Conservation (phyloP, 2,329 filamentous ascomycete genomes). For the Talaromyces sp. region DNA sequence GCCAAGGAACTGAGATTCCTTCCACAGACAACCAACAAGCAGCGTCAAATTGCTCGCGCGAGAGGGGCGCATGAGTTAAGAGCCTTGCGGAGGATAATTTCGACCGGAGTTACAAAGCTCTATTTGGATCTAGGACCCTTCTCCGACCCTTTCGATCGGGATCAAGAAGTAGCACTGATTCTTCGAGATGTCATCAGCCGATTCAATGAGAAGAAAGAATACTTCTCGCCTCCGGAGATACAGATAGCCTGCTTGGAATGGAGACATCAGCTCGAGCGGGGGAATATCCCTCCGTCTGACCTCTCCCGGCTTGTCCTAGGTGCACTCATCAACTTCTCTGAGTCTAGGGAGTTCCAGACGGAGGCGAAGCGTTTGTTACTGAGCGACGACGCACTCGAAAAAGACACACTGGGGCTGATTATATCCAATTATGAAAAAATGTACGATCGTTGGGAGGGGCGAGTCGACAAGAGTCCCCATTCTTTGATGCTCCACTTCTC, state of each 20-base stretch:
- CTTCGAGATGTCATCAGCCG: neutral
- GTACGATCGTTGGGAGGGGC: neutral
- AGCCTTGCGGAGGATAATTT: neutral
- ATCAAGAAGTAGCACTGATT: neutral
- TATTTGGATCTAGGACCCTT: neutral
- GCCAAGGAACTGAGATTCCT: neutral
- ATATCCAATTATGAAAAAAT: too few relatives aligned
- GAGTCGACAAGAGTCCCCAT: neutral
- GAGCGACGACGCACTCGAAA: neutral
- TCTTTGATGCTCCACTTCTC: neutral
- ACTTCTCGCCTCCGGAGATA: neutral
- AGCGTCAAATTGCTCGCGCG: neutral
- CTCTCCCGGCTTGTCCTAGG: neutral
- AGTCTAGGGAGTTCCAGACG: neutral
- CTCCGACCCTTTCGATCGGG: neutral
- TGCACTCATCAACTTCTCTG: neutral
- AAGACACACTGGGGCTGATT: too few relatives aligned
- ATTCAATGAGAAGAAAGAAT: neutral
- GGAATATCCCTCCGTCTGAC: neutral
- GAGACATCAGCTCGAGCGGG: too few relatives aligned
- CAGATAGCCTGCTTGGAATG: neutral
- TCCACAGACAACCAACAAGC: neutral
- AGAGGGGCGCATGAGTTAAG: neutral
- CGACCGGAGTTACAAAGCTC: neutral
- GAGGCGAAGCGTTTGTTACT: neutral